Base-by-base conservation (phyloP, 257 asterid genomes). In the Plectranthus barbatus region DNA sequence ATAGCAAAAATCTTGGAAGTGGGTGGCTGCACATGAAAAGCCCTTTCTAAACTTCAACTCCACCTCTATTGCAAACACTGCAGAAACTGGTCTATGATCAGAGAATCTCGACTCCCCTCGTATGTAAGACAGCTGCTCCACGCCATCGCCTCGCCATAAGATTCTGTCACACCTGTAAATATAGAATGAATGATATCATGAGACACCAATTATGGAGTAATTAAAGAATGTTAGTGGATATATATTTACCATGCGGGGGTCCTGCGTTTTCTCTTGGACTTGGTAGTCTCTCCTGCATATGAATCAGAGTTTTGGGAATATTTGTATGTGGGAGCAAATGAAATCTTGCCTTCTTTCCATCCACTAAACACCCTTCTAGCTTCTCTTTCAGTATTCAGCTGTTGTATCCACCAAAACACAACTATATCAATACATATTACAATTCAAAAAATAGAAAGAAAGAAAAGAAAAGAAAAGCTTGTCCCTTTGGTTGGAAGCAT, bases 191-290 rank as follows among this genome's bases (percentile, higher is more conserved):
- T n/a, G 5, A 26, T 26, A n/a, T n/a, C n/a, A n/a, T 26, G 31
- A 26, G 31, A 26, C 31, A 26, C 5, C 31, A 5, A 26, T 26
- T 26, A 5, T 26, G 31, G 31, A 26, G 3, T 36, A 36, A n/a
- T n/a, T n/a, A n/a, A n/a, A n/a, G n/a, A n/a, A n/a, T n/a, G n/a
- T n/a, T n/a, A n/a, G n/a, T n/a, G n/a, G n/a, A n/a, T n/a, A n/a
- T n/a, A n/a, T n/a, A n/a, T n/a, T n/a, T 58, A 88, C 98, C 98
- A 92, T 50, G 98, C 95, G 4, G 98, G 98, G 2, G 97, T 92
- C 55, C 98, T 81, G 10, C 98, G 74, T 72, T 89, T 92, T 61
- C 76, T 89, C 88, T 83, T 92, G 18, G 95, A 86, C 52, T 86
- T 92, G 3, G 74, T 73, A 0, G 84, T 86, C 68, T 84, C 91